These are phyloP conservation scores for Sclerotinia subarctica DNA, from an alignment of 2,329 filamentous ascomycete genomes.

Conservation along the genomic window DNA sequence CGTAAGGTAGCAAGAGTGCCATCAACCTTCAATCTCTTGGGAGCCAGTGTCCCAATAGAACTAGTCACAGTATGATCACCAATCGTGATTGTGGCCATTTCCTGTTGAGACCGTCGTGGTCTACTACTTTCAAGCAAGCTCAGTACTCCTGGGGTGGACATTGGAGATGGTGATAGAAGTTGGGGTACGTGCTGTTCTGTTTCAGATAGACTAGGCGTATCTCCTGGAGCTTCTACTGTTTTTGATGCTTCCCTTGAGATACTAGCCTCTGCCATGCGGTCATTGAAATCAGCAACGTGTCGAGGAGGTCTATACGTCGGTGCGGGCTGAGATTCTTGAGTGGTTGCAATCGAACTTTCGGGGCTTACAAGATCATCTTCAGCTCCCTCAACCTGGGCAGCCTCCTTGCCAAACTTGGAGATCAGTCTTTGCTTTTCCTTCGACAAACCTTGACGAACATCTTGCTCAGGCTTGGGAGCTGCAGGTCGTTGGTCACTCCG, in stretches of 20 bases:
- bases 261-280: conserved; percentile 31
- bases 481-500: conserved; percentile 25
- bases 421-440: conserved; percentile 34
- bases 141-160: conserved; percentile 28
- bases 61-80: conserved; percentile 37
- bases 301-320: conserved; percentile 24
- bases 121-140: conserved; percentile 31
- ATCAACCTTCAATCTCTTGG: conserved; percentile 30
- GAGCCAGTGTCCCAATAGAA: conserved; percentile 33
- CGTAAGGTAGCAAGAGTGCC: conserved; percentile 18
- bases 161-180: conserved; percentile 31
- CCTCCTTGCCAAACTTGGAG: conserved; percentile 29
- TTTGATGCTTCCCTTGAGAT: conserved; percentile 18
- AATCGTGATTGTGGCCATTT: conserved; percentile 39
- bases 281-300: conserved; percentile 37
- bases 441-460: conserved; percentile 25
- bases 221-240: conserved; percentile 9
- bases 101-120: conserved; percentile 26
- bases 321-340: conserved; percentile 24
- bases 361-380: conserved; percentile 24
- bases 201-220: neutral
- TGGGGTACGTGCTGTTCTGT: conserved; percentile 30
- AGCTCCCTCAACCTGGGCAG: conserved; percentile 20
- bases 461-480: conserved; percentile 8
- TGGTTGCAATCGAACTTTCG: conserved; percentile 27